phyloP scores from a whole-genome alignment of 495 filamentous ascomycete genomes.

The Aspergillus heteromorphus region DNA sequence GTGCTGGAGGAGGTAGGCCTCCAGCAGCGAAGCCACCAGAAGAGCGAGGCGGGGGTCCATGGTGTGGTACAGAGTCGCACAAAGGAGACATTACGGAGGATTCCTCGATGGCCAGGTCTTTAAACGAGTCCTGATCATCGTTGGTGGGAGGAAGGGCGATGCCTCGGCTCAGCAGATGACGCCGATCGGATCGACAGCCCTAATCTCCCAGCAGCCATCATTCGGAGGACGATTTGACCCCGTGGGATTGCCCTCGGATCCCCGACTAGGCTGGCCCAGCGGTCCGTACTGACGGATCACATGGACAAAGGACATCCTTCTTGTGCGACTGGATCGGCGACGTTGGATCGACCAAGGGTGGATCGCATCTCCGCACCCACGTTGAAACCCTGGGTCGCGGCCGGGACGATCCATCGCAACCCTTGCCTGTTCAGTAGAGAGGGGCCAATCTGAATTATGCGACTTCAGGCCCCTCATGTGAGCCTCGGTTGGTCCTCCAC shows the following conservation, averaged over 20 bases:
- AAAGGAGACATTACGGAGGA: background rate
- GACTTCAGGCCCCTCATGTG: background rate
- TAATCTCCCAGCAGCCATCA: no score
- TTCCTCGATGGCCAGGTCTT: background rate
- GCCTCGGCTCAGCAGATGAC: no score
- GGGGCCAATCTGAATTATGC: background rate
- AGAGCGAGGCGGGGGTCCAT: constrained; percentile 18
- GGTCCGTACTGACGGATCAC: background rate
- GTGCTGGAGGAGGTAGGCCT: constrained; percentile 29
- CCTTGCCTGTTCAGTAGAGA: constrained; percentile 6
- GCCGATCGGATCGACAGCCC: no score
- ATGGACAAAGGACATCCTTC: no score
- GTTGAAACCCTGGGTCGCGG: background rate
- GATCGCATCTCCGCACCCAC: background rate
- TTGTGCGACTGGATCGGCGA: background rate
- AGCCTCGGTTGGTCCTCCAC: background rate
- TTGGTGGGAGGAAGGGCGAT: no score
- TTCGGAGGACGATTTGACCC: no score
- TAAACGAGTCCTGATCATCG: no score
- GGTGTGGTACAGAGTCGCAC: background rate
- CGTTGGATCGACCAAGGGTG: background rate
- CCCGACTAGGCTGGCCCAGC: no score
- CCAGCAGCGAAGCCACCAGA: constrained; percentile 20
- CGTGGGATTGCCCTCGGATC: no score
- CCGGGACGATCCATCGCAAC: constrained; percentile 9